Evolutionary conservation across 306 rosid species (phyloP).

Genomic region (Castanea mollissima): DNA sequence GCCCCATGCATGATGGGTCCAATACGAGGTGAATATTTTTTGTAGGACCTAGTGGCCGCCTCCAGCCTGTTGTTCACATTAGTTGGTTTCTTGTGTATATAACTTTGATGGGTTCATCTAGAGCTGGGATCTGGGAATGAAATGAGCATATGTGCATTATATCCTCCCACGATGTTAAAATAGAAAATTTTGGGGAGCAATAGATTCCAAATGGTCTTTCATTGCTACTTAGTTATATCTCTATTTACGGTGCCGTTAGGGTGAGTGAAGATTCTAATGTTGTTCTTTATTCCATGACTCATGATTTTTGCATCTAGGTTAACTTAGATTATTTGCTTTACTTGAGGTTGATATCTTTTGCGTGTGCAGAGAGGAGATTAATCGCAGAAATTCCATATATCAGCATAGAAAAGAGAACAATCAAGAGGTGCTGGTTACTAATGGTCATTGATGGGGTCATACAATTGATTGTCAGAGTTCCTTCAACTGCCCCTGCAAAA

Average conservation of each 20-base stretch:
- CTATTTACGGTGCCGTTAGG: not conserved
- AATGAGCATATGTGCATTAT: not conserved
- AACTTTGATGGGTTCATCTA: not conserved
- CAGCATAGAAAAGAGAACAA: slow-evolving; percentile 48
- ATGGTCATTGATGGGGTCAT: slow-evolving; percentile 41
- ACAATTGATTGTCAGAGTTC: slow-evolving; percentile 10
- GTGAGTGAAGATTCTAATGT: not conserved
- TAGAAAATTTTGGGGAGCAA: not conserved
- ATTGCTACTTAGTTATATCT: not conserved
- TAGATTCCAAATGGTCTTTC: not conserved
- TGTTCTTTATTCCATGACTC: not conserved
- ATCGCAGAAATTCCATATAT: slow-evolving; percentile 41
- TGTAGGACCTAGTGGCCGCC: too few relatives aligned
- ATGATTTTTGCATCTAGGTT: slow-evolving; percentile 5
- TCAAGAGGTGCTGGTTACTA: slow-evolving; percentile 35
- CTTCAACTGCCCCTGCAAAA: slow-evolving; percentile 12
- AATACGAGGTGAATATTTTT: too few relatives aligned
- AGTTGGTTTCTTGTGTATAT: not conserved
- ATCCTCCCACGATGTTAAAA: not conserved
- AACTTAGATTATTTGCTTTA: not conserved
- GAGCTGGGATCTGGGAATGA: not conserved
- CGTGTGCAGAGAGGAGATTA: slow-evolving; percentile 65
- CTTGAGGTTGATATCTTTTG: not conserved
- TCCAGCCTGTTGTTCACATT: too few relatives aligned
- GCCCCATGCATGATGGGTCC: too few relatives aligned